Conservation (phyloP, 257 asterid genomes). For the Solanum okadae region DNA sequence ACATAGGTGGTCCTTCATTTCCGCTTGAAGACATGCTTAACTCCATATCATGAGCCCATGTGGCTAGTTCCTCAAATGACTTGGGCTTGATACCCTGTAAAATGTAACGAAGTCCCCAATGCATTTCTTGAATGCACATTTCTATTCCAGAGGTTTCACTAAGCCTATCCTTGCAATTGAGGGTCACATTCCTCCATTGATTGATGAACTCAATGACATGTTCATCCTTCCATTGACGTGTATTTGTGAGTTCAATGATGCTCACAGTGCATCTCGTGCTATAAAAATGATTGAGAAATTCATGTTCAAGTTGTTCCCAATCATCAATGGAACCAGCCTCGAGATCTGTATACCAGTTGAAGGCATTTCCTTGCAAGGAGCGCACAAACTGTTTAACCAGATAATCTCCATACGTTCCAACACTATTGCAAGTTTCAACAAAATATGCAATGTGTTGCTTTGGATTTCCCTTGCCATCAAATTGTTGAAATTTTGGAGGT, state of each 20-base stretch:
- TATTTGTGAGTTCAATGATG: not conserved
- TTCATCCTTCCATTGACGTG: not conserved
- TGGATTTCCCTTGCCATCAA: not conserved
- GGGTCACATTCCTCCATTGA: not conserved
- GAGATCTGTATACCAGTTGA: accelerated
- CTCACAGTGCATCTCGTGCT: accelerated
- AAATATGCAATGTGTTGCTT: not conserved
- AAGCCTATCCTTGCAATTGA: no score
- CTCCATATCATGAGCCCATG: not conserved
- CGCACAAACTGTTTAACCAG: accelerated
- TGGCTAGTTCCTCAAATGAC: not conserved
- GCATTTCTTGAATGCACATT: no score
- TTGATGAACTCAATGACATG: not conserved
- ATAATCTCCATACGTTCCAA: not conserved
- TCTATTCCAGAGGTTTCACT: not conserved
- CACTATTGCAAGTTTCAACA: not conserved
- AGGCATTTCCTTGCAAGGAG: not conserved
- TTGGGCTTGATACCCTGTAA: not conserved
- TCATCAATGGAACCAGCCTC: not conserved
- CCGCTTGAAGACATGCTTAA: not conserved
- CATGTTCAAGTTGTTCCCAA: not conserved
- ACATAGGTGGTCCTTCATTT: not conserved
- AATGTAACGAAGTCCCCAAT: not conserved
- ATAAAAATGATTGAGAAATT: not conserved
- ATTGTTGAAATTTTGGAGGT: not conserved